phyloP scores from a whole-genome alignment of 2,329 filamentous ascomycete species.

The Alternaria sp. region DNA sequence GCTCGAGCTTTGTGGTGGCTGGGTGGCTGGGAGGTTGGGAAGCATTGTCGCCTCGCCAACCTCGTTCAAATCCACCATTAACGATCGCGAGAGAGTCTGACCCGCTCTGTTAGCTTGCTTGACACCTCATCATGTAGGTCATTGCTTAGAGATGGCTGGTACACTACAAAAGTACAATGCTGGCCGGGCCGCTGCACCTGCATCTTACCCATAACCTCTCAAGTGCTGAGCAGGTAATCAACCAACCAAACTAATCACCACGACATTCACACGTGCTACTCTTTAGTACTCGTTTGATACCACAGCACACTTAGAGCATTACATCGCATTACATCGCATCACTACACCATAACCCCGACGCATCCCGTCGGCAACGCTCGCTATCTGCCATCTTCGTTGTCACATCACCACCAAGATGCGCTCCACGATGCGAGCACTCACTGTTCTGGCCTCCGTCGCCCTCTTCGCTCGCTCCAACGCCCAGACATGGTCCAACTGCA shows the following conservation, averaged over 20 bases:
- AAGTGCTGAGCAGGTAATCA: conserved; percentile 29
- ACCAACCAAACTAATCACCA: conserved; percentile 12
- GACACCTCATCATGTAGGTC: conserved; percentile 37
- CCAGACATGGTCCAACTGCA: conserved; percentile 66
- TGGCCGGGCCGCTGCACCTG: conserved; percentile 22
- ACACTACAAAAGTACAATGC: conserved; percentile 38
- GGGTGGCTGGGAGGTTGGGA: conserved; percentile 36
- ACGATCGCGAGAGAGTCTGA: neutral
- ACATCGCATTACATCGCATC: neutral
- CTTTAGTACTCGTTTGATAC: conserved; percentile 16
- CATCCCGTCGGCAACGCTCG: conserved; percentile 9
- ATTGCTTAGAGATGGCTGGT: conserved; percentile 47
- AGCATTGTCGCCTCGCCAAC: conserved; percentile 36
- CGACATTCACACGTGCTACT: conserved; percentile 18
- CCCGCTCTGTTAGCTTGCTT: conserved; percentile 32
- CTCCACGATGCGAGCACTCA: conserved; percentile 44
- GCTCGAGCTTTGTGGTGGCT: too few species aligned
- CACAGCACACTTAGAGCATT: conserved; percentile 10
- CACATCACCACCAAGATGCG: conserved; percentile 40
- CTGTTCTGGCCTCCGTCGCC: conserved; percentile 51
- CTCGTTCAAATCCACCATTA: conserved; percentile 33
- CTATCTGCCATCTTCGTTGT: conserved; percentile 11
- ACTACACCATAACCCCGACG: conserved; percentile 14
- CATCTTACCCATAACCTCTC: conserved; percentile 34
- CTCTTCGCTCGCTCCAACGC: conserved; percentile 52